A percentile compares a stretch with the other conserved stretches of the same genome.
Conservation (phyloP, 2,329 filamentous ascomycete genomes). For the Fusarium falciforme region DNA sequence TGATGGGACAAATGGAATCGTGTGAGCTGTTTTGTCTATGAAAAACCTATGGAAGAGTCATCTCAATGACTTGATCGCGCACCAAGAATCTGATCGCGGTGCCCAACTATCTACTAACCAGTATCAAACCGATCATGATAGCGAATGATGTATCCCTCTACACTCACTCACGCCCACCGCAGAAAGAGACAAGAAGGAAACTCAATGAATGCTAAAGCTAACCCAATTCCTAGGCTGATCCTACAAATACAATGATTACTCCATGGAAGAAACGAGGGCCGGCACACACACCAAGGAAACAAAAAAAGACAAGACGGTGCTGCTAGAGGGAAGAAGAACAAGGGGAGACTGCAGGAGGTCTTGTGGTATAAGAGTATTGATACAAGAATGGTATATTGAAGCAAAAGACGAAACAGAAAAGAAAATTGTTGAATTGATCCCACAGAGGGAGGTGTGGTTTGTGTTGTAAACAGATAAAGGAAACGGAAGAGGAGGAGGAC, state of each 20-base stretch:
- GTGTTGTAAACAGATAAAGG: constrained; percentile 8
- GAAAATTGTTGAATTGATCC: not conserved
- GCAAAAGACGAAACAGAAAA: not conserved
- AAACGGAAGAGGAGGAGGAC: not conserved
- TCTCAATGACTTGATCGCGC: constrained; percentile 1
- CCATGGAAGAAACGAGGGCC: constrained; percentile 9
- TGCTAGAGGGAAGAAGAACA: not conserved
- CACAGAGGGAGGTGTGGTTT: not conserved
- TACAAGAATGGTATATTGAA: constrained; percentile 41
- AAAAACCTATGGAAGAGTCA: constrained; percentile 15
- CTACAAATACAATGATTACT: constrained; percentile 32
- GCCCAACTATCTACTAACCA: not conserved
- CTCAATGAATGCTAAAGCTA: constrained; percentile 11
- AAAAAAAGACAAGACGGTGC: not conserved
- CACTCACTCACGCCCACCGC: not conserved
- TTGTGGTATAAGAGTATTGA: constrained; percentile 30
- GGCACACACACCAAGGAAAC: not conserved
- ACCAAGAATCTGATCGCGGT: not conserved
- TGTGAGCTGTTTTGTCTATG: not conserved
- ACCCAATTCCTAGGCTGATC: constrained; percentile 5
- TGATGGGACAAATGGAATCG: not conserved
- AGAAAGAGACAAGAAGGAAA: not conserved
- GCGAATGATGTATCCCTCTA: not conserved
- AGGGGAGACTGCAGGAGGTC: constrained; percentile 18
- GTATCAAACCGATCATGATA: not conserved